Evolutionary conservation across 805 yeast species (phyloP).

Genomic region (Kluyveromyces siamensis): DNA sequence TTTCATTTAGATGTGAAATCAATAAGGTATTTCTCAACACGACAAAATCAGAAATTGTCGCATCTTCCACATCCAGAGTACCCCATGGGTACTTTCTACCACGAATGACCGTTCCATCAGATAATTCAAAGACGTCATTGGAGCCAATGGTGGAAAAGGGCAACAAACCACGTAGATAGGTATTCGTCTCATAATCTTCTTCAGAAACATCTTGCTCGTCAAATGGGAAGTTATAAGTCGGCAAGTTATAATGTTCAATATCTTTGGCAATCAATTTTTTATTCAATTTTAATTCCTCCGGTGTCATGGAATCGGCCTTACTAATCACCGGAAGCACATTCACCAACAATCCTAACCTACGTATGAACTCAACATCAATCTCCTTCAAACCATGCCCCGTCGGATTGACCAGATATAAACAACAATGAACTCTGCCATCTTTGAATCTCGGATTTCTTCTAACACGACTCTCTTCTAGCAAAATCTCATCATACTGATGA

Average conservation of each 20-base stretch:
- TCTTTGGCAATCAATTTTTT: constrained; percentile 72
- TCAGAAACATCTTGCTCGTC: constrained; percentile 46
- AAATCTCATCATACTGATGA: constrained; percentile 75
- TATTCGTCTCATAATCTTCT: constrained; percentile 57
- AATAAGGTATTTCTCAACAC: constrained; percentile 70
- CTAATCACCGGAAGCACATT: constrained; percentile 81
- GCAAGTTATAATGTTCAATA: constrained; percentile 58
- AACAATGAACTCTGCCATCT: constrained; percentile 73
- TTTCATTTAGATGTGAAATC: constrained; percentile 77
- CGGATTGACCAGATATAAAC: constrained; percentile 70
- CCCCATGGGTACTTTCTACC: constrained; percentile 55
- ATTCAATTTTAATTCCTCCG: constrained; percentile 64
- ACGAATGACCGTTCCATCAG: constrained; percentile 33
- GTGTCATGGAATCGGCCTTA: constrained; percentile 79
- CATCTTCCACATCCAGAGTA: constrained; percentile 54
- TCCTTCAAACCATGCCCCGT: constrained; percentile 78
- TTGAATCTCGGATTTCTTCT: constrained; percentile 79
- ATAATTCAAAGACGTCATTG: constrained; percentile 45
- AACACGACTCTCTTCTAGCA: constrained; percentile 71
- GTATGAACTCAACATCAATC: constrained; percentile 71
- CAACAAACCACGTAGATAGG: constrained; percentile 50
- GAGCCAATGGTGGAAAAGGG: constrained; percentile 70
- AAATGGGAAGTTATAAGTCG: constrained; percentile 65
- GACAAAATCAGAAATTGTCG: constrained; percentile 72
- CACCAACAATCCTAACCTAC: constrained; percentile 66